phyloP scores from a whole-genome alignment of 23 red algal species.

The Gracilaria caudata region DNA sequence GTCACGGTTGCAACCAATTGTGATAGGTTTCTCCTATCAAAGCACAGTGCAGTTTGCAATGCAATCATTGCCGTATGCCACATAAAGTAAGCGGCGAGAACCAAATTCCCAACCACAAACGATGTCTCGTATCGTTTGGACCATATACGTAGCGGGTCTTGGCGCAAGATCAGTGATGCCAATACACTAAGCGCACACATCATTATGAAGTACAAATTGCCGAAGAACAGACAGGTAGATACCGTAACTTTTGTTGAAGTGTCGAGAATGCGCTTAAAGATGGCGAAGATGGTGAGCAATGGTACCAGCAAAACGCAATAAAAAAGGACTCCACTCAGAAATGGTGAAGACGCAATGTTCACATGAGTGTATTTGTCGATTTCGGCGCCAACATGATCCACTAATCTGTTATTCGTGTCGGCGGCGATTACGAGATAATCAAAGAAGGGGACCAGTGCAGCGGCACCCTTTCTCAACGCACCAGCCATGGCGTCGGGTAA shows the following conservation, averaged over 20 bases:
- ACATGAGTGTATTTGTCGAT: constrained; percentile 79
- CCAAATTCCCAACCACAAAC: constrained; percentile 44
- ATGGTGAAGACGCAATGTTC: constrained; percentile 69
- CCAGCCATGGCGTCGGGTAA: constrained; percentile 73
- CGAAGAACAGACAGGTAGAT: constrained; percentile 49
- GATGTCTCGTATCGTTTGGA: constrained; percentile 39
- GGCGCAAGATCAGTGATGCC: constrained; percentile 22
- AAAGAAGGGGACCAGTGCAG: constrained; percentile 70
- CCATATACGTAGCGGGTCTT: constrained; percentile 52
- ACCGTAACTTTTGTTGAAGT: constrained; percentile 64
- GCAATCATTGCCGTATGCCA: constrained; percentile 69
- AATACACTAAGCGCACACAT: constrained; percentile 41
- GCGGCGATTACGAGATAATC: constrained; percentile 74
- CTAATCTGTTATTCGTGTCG: constrained; percentile 76
- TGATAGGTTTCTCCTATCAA: constrained; percentile 37
- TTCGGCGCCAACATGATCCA: constrained; percentile 74
- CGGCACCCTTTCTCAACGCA: constrained; percentile 56
- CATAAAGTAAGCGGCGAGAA: constrained; percentile 56
- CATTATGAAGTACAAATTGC: constrained; percentile 62
- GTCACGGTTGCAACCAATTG: constrained; percentile 60
- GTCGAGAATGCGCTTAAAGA: constrained; percentile 39
- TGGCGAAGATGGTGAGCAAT: constrained; percentile 45
- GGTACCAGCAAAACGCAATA: constrained; percentile 80
- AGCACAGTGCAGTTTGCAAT: constrained; percentile 45
- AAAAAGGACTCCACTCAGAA: constrained; percentile 75